Conservation (phyloP, 257 asterid genomes). For the Solanum phureja region DNA sequence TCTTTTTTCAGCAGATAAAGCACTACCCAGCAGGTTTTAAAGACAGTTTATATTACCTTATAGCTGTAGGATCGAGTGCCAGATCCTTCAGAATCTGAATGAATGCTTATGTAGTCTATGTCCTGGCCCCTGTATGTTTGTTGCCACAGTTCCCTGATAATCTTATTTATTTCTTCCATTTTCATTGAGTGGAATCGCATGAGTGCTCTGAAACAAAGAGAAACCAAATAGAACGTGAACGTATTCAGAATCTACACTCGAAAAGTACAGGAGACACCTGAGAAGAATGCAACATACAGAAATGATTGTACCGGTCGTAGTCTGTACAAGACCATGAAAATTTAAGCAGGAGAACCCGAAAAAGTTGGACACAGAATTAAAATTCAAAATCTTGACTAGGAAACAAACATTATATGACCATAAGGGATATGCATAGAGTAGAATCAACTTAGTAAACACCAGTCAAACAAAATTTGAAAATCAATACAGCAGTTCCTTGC, state of each 20-base stretch:
- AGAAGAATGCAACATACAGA: neutral
- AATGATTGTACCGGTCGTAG: neutral
- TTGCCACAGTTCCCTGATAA: slow-evolving; percentile 95
- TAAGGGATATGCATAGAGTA: neutral
- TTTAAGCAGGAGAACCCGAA: neutral
- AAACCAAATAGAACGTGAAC: slow-evolving; percentile 6
- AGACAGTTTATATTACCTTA: slow-evolving; percentile 37
- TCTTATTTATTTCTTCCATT: slow-evolving; percentile 99
- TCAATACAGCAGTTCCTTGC: neutral
- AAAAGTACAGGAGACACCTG: neutral
- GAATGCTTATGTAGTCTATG: slow-evolving; percentile 92
- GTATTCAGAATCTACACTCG: neutral
- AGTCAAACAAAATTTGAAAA: neutral
- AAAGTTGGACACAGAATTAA: neutral
- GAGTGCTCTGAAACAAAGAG: slow-evolving; percentile 55
- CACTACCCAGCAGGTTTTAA: neutral
- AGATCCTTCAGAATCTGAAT: slow-evolving; percentile 88
- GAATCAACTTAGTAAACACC: neutral
- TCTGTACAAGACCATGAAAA: neutral
- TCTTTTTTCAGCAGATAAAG: neutral
- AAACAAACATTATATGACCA: neutral
- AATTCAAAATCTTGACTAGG: neutral
- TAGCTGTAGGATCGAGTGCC: slow-evolving; percentile 99
- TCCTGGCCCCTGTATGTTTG: slow-evolving; percentile 99
- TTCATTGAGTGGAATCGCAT: slow-evolving; percentile 98